A percentile compares a stretch with the other conserved stretches of the same genome.
These are phyloP conservation scores for Digitaria exilis DNA, from an alignment of 202 grass and related monocot species.

Conservation along the genomic window DNA sequence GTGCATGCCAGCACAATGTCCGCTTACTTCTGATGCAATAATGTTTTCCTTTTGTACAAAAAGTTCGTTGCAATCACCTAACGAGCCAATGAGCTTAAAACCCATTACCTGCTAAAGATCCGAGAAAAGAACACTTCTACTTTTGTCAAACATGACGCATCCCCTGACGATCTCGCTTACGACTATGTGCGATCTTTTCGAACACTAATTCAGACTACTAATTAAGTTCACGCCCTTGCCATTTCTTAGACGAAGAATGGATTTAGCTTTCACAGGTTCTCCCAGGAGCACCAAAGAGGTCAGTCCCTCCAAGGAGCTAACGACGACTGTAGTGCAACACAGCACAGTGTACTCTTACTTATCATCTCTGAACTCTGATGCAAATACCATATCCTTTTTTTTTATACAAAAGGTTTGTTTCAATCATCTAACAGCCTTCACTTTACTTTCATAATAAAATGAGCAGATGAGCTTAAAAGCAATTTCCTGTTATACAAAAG, in stretches of 20 bases:
- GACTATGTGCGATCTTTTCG: neutral
- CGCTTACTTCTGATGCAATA: neutral
- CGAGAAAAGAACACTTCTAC: neutral
- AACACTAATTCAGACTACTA: neutral
- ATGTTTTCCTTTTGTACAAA: neutral
- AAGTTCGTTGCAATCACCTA: neutral
- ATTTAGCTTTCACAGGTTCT: neutral
- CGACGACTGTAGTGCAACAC: conserved; percentile 3
- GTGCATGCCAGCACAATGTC: neutral
- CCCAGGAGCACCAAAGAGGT: neutral
- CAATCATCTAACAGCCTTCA: neutral
- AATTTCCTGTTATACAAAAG: too few relatives aligned
- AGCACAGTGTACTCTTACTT: neutral
- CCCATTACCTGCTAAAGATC: neutral
- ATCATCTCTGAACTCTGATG: neutral
- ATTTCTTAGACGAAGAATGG: neutral
- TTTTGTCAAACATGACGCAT: neutral
- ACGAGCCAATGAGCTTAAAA: conserved; percentile 1
- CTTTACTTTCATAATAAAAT: neutral
- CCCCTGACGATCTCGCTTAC: neutral
- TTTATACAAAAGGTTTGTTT: neutral
- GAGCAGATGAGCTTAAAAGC: neutral
- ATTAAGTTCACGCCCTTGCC: neutral
- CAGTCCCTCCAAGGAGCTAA: neutral
- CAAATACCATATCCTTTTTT: too few relatives aligned